phyloP scores from a whole-genome alignment of 2,329 filamentous ascomycete species.

The Domatiomyces globalis region DNA sequence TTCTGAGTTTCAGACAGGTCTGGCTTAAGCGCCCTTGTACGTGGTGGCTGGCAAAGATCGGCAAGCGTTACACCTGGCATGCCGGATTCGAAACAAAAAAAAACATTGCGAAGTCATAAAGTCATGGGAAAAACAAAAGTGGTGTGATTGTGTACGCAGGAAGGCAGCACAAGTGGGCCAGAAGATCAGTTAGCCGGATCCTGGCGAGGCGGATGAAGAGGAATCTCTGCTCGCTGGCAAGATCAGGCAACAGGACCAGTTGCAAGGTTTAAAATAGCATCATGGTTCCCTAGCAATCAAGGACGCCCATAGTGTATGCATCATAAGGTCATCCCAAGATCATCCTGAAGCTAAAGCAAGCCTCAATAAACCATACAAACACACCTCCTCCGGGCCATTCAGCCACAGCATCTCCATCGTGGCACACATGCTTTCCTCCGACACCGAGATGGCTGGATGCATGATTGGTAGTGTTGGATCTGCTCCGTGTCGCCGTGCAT shows the following conservation, averaged over 20 bases:
- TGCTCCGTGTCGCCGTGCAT: background rate
- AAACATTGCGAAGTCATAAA: too few relatives aligned
- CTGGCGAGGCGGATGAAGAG: background rate
- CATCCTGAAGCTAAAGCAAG: constrained; percentile 2
- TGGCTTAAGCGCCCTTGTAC: background rate
- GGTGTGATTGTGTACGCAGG: too few relatives aligned
- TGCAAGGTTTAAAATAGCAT: constrained; percentile 7
- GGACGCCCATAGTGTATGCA: constrained; percentile 16
- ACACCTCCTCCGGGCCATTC: background rate
- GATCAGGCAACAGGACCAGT: background rate
- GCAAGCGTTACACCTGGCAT: too few relatives aligned
- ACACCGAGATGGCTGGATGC: background rate
- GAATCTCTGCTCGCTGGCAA: background rate
- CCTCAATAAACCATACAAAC: background rate
- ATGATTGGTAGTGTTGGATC: background rate
- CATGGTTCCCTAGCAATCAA: constrained; percentile 9
- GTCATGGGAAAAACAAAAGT: too few relatives aligned
- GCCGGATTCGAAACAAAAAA: too few relatives aligned
- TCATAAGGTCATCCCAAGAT: constrained; percentile 17
- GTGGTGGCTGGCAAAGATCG: background rate
- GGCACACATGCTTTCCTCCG: background rate
- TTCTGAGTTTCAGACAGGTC: background rate
- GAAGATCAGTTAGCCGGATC: too few relatives aligned
- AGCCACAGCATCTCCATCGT: background rate
- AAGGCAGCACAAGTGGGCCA: too few relatives aligned